Evolutionary conservation across 192 early-diverging fungal species (phyloP), one percentile per base, ranked within the genome.

Genomic region (Spinellus fusiger): DNA sequence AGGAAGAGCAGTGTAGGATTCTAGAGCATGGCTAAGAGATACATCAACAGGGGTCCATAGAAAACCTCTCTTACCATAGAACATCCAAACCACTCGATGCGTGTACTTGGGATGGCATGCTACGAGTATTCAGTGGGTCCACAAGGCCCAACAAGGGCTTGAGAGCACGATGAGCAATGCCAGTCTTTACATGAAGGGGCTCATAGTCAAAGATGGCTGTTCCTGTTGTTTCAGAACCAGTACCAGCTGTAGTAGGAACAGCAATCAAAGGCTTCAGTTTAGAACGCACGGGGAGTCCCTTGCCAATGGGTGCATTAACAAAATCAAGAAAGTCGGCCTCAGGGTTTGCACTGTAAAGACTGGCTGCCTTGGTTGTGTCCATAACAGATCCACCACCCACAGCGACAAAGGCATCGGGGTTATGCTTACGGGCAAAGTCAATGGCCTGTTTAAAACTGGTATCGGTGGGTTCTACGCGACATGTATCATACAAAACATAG

Each of bases 171-270:
- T 81, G 82, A 54, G 93, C 89, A 63, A 95, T 95, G 13, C 93
- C 93, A 4, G 93, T 95, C 81, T 95, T 95, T 70, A 88, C 86
- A 35, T 82, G 75, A 56, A 87, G 79, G 12, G 85, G 85, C 50
- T 85, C 86, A 74, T 91, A 89, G 63, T 95, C 93, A 63, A 95
- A 95, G 66, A 95, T 95, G n/a, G 93, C 80, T 4, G 88, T 87
- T n/a, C 93, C 93, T 1, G 93, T 95, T 13, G 90, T 92, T 68
- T 95, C 93, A 20, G 83, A 86, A 56, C 93, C 93, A 12, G 93
- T 95, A 67, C 63, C 83, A 46, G 81, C 73, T 10, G 75, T 73
- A 29, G 72, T 77, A 18, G 69, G 73, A 47, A 80, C 75, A 20
- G 89, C 89, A 64, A 95, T 91, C 63, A 95, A 70, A 5, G 93